Percentiles rank a stretch among this genome's conserved stretches.
Evolutionary conservation across 2,329 filamentous ascomycete species (phyloP).

Genomic region (Fusarium nematophilum): DNA sequence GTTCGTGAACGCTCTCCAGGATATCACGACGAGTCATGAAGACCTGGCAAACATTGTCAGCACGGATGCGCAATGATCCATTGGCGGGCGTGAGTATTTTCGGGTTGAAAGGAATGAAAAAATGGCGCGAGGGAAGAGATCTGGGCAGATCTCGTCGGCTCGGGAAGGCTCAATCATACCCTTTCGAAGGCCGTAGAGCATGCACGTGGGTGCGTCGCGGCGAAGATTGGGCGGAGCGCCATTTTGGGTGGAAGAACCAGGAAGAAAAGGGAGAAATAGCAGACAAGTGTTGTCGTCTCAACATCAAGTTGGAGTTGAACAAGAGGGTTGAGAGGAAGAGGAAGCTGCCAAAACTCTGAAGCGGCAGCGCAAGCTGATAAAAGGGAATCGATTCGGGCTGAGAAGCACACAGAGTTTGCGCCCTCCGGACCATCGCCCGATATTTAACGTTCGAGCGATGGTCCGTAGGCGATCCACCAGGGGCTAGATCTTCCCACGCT

Average conservation of each 20-base stretch:
- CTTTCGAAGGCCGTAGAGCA: constrained; percentile 98
- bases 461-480: constrained; percentile 39
- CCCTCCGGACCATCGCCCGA: constrained; percentile 43
- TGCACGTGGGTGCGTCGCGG: constrained; percentile 92
- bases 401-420: constrained; percentile 33
- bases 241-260: constrained; percentile 59
- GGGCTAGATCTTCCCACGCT: constrained; percentile 38
- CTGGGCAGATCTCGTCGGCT: too few relatives aligned
- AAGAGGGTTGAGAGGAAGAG: constrained; percentile 30
- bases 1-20: constrained; percentile 89
- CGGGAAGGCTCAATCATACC: constrained; percentile 63
- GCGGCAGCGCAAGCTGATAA: constrained; percentile 34
- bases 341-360: constrained; percentile 4
- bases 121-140: neutral
- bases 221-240: constrained; percentile 81
- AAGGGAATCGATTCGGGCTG: constrained; percentile 22
- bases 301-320: constrained; percentile 39
- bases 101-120: constrained; percentile 1
- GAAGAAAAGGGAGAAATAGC: constrained; percentile 45
- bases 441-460: constrained; percentile 42
- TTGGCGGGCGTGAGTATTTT: neutral
- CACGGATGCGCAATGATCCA: neutral
- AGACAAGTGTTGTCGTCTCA: constrained; percentile 40
- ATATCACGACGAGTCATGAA: constrained; percentile 94
- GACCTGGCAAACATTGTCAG: constrained; percentile 66